phyloP scores from a whole-genome alignment of 345 rosid genomes.

The Eutrema japonicum region DNA sequence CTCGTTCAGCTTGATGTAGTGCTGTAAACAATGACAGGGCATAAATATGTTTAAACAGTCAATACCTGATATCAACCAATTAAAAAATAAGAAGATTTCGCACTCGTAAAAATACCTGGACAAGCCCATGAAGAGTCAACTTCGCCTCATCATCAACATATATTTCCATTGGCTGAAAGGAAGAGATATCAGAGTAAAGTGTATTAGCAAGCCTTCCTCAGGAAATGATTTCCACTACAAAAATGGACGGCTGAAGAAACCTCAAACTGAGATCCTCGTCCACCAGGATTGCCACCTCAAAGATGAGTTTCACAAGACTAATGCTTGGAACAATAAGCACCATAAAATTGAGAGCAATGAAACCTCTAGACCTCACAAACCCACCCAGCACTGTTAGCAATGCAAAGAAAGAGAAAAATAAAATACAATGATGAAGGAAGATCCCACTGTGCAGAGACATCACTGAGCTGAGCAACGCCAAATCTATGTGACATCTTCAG shows the following conservation, averaged over 20 bases:
- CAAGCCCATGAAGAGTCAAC: slow-evolving; percentile 98
- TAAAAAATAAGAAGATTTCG: neutral
- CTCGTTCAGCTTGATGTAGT: slow-evolving; percentile 95
- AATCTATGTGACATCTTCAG: neutral
- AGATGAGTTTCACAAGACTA: slow-evolving; percentile 39
- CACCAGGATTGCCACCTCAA: slow-evolving; percentile 54
- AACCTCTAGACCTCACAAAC: neutral
- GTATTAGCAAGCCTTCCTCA: slow-evolving; percentile 70
- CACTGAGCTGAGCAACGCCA: neutral
- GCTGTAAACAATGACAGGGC: slow-evolving; percentile 51
- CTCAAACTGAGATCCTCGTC: slow-evolving; percentile 56
- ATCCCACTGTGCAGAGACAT: neutral
- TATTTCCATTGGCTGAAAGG: slow-evolving; percentile 99
- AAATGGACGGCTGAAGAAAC: slow-evolving; percentile 62
- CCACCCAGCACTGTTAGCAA: slow-evolving; percentile 1
- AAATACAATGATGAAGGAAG: neutral
- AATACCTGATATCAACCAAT: neutral
- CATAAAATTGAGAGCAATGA: neutral
- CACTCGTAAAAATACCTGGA: slow-evolving; percentile 63
- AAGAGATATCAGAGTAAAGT: slow-evolving; percentile 75
- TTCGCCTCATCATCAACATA: slow-evolving; percentile 99
- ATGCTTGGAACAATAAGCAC: slow-evolving; percentile 26
- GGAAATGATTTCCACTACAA: slow-evolving; percentile 68
- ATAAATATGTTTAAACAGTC: neutral
- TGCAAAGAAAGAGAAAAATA: neutral